phyloP scores from a whole-genome alignment of 345 rosid genomes.

The Brassica carinata region DNA sequence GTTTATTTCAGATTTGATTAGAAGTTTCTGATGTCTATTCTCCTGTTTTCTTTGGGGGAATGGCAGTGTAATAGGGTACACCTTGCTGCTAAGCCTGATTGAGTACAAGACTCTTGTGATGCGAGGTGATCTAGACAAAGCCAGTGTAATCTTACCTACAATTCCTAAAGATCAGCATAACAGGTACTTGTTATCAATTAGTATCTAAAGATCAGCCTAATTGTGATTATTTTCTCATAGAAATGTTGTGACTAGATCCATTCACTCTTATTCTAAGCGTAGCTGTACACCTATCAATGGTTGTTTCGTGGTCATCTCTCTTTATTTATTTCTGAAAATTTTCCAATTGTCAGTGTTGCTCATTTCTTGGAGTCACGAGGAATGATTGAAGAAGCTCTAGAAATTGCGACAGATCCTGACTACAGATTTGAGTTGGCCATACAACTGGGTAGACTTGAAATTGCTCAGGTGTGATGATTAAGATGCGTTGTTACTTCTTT shows the following conservation, averaged over 20 bases:
- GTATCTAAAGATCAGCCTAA: not conserved
- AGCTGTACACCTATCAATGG: not conserved
- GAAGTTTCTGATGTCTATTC: constrained; percentile 25
- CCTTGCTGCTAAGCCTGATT: constrained; percentile 81
- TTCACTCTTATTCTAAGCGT: constrained; percentile 4
- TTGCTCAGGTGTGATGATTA: constrained; percentile 74
- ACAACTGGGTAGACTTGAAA: constrained; percentile 88
- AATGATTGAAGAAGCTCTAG: constrained; percentile 94
- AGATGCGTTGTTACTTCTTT: not conserved
- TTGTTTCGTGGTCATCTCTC: constrained; percentile 3
- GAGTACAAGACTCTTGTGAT: constrained; percentile 96
- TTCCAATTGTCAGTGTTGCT: constrained; percentile 72
- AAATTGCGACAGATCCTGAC: constrained; percentile 96
- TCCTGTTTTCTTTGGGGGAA: not conserved
- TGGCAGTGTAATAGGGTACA: constrained; percentile 82
- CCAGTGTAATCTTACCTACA: constrained; percentile 77
- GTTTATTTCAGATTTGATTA: constrained; percentile 17
- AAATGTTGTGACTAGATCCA: constrained; percentile 6
- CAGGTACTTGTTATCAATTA: constrained; percentile 48
- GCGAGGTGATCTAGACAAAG: constrained; percentile 89
- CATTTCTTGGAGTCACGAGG: constrained; percentile 97
- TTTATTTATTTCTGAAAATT: constrained; percentile 1
- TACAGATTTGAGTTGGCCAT: constrained; percentile 95
- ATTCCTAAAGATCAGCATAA: constrained; percentile 87
- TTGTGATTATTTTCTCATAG: not conserved